Percentiles rank a stretch among this genome's conserved stretches.
Evolutionary conservation across 1,139 yeast species (phyloP).

Genomic region (Hyphopichia wangnamkhiaoensis): DNA sequence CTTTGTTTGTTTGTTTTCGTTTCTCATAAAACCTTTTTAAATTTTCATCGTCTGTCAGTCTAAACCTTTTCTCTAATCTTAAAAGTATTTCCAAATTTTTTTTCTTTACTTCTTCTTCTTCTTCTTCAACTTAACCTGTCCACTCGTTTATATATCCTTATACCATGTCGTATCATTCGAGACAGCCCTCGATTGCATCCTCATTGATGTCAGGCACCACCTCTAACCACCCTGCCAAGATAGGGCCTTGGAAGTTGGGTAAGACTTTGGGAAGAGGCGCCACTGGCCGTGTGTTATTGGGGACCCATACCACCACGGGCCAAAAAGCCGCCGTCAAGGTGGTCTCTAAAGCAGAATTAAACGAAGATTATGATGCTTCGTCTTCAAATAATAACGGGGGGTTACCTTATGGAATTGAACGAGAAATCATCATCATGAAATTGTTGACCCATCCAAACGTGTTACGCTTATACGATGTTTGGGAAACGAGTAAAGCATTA

Average conservation of each 20-base stretch:
- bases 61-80: too few relatives aligned
- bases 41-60: too few relatives aligned
- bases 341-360: slow-evolving; percentile 63
- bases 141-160: too few relatives aligned
- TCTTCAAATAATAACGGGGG: slow-evolving; percentile 48
- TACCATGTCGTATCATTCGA: slow-evolving; percentile 39
- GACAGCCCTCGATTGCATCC: slow-evolving; percentile 42
- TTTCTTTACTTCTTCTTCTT: too few relatives aligned
- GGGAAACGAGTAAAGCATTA: slow-evolving; percentile 79
- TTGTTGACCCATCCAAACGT: slow-evolving; percentile 75
- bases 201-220: slow-evolving; percentile 30
- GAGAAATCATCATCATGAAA: slow-evolving; percentile 83
- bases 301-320: slow-evolving; percentile 67
- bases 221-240: slow-evolving; percentile 46
- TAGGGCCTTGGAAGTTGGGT: slow-evolving; percentile 84
- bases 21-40: too few relatives aligned
- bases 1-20: too few relatives aligned
- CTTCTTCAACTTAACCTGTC: too few relatives aligned
- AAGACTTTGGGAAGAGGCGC: slow-evolving; percentile 81
- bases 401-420: slow-evolving; percentile 76
- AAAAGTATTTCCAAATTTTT: too few relatives aligned
- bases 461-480: slow-evolving; percentile 73
- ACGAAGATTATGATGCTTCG: slow-evolving; percentile 38
- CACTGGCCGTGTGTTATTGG: slow-evolving; percentile 75
- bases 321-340: slow-evolving; percentile 82